phyloP scores from a whole-genome alignment of 208 protist genomes.

The Wallacemonas rigidus region DNA sequence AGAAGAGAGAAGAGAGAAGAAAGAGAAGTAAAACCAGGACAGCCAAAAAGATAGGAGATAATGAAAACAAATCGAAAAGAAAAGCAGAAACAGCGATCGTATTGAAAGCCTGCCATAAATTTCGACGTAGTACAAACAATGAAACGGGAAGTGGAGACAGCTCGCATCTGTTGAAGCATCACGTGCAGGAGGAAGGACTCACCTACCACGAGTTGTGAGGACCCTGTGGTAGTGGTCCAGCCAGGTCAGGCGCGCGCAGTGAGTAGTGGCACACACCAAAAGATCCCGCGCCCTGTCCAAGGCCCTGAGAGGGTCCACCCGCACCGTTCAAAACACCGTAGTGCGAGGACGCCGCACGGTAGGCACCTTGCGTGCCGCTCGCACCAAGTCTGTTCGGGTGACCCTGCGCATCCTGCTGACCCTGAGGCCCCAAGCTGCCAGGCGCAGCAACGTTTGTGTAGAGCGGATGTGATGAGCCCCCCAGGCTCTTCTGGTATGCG shows the following conservation, averaged over 20 bases:
- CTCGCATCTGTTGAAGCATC: neutral
- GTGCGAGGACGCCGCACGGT: neutral
- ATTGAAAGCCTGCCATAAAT: neutral
- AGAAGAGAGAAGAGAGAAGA: conserved; percentile 14
- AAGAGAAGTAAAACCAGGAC: conserved; percentile 19
- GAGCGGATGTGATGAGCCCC: too few relatives aligned
- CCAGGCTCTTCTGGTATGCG: too few relatives aligned
- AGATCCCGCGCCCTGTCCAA: neutral
- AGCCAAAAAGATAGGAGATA: too few relatives aligned
- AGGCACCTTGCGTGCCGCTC: neutral
- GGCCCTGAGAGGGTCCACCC: neutral
- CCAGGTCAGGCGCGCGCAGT: neutral
- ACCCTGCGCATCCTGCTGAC: too few relatives aligned
- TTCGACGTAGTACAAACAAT: too few relatives aligned
- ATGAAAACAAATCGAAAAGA: neutral
- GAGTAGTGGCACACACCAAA: neutral
- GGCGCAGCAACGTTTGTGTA: too few relatives aligned
- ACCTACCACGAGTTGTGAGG: neutral
- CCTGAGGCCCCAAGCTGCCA: too few relatives aligned
- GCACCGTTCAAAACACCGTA: neutral
- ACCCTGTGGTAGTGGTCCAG: neutral
- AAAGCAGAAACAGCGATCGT: neutral
- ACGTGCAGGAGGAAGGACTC: neutral
- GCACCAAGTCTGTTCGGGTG: neutral
- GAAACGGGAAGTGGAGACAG: too few relatives aligned